These are phyloP conservation scores for Volutella citrinella DNA, from an alignment of 2,329 filamentous ascomycete species.

Conservation along the genomic window DNA sequence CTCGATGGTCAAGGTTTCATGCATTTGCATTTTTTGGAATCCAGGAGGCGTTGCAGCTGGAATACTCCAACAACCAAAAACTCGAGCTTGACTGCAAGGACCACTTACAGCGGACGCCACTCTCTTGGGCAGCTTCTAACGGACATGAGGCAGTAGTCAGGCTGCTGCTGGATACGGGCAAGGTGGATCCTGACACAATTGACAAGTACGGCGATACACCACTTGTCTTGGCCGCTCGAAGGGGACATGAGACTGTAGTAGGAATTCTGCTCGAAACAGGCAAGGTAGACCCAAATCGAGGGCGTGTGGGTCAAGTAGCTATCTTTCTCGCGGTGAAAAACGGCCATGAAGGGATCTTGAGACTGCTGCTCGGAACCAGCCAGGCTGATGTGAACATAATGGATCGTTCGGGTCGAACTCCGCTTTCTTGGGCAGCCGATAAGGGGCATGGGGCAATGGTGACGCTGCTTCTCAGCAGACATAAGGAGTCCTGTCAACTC, in stretches of 20 bases:
- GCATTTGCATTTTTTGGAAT: background rate
- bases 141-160: background rate
- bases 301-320: no score
- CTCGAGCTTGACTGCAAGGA: no score
- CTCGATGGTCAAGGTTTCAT: background rate
- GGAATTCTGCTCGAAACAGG: slow-evolving; percentile 7
- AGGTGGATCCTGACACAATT: slow-evolving; percentile 3
- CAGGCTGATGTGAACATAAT: no score
- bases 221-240: background rate
- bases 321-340: no score
- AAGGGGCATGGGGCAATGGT: background rate
- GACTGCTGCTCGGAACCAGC: no score
- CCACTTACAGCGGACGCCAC: background rate
- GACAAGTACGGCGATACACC: background rate
- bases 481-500: no score
- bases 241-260: slow-evolving; percentile 3
- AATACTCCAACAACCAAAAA: no score
- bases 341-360: background rate
- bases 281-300: no score
- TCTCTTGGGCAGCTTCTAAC: background rate
- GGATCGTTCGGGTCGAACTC: no score
- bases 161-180: background rate
- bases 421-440: background rate
- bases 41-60: background rate
- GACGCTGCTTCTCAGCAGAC: background rate